Evolutionary conservation across 768 basidiomycete species (phyloP), one percentile per base, ranked within the genome.

Genomic region (Mycena polygramma): DNA sequence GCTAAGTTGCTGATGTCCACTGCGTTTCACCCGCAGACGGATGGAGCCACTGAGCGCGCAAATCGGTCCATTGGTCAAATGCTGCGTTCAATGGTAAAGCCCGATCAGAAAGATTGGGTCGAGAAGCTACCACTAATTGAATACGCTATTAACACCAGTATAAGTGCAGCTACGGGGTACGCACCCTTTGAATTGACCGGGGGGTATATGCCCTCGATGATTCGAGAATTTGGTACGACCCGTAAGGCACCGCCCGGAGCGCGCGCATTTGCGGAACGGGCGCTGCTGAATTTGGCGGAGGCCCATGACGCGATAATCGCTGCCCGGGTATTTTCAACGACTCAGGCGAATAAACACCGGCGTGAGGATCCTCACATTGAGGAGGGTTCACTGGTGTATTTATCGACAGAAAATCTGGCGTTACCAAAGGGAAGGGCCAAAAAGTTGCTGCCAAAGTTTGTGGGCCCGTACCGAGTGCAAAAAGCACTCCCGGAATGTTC

Each of bases 341-440:
- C 15, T 26, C 53, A 54, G 36, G 53, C 53, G 9, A 54, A 54
- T 83, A 36, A 68, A 7, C 68, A 70, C 4, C 22, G 76, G 4
- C 45, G 65, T 7, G 37, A 70, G 14, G 74, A 77, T 26, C 49
- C 63, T 0, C 36, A 46, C 1, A 73, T 80, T 15, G 14, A 49
- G 9, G 63, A 37, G 1, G 81, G 81, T 0, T 74, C 78, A 8
- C 46, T 77, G 7, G 83, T 81, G 0, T 84, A 83, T 57, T 54
- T 86, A 7, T 81, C 82, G 0, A 83, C 81, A 0, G 61, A 79
- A 43, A 83, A 85, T 68, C 67, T 86, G 0, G 57, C 69, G 0
- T 26, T 83, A 8, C 83, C 79, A 5, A 80, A 79, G 37, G 79
- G 76, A 13, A 46, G 77, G 7, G 81, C 82, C 0, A 36, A 69